Percentiles rank a stretch among this genome's conserved stretches.
These are phyloP conservation scores for Hypomyces rosellus DNA, from an alignment of 2,329 filamentous ascomycete species.

Conservation along the genomic window DNA sequence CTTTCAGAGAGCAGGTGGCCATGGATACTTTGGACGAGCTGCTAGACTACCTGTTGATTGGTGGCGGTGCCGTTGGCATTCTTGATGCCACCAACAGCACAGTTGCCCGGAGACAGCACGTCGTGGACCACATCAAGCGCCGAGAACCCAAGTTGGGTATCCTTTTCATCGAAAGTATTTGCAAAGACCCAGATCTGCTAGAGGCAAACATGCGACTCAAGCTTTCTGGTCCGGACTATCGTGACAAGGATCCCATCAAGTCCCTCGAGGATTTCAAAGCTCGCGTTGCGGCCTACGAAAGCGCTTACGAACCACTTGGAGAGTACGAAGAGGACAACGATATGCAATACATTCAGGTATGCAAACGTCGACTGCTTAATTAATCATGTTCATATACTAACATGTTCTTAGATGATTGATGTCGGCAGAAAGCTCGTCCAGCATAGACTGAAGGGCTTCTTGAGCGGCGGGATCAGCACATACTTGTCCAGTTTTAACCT, in stretches of 20 bases:
- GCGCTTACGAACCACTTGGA: slow-evolving; percentile 85
- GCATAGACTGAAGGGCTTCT: slow-evolving; percentile 83
- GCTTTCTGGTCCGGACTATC: slow-evolving; percentile 92
- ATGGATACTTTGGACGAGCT: slow-evolving; percentile 89
- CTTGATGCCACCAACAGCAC: slow-evolving; percentile 98
- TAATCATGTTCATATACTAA: slow-evolving; percentile 19
- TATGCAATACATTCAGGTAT: slow-evolving; percentile 82
- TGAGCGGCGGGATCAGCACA: slow-evolving; percentile 86
- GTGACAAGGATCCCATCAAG: slow-evolving; percentile 79
- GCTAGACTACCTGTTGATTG: slow-evolving; percentile 76
- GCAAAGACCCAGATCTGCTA: slow-evolving; percentile 73
- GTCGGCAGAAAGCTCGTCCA: slow-evolving; percentile 91
- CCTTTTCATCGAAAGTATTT: slow-evolving; percentile 92
- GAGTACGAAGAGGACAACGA: slow-evolving; percentile 85
- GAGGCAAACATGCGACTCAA: slow-evolving; percentile 98
- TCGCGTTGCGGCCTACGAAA: slow-evolving; percentile 87
- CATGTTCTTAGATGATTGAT: slow-evolving; percentile 71
- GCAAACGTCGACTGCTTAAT: slow-evolving; percentile 7
- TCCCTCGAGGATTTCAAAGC: slow-evolving; percentile 88
- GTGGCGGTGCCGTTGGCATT: slow-evolving; percentile 85
- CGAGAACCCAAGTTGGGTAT: slow-evolving; percentile 85
- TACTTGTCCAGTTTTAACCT: slow-evolving; percentile 97
- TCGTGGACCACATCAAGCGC: slow-evolving; percentile 76
- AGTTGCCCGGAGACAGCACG: slow-evolving; percentile 70
- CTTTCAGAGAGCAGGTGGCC: slow-evolving; percentile 83